phyloP scores from a whole-genome alignment of 371 early-diverging fungal species.

The Dinochytrium kinnereticum region DNA sequence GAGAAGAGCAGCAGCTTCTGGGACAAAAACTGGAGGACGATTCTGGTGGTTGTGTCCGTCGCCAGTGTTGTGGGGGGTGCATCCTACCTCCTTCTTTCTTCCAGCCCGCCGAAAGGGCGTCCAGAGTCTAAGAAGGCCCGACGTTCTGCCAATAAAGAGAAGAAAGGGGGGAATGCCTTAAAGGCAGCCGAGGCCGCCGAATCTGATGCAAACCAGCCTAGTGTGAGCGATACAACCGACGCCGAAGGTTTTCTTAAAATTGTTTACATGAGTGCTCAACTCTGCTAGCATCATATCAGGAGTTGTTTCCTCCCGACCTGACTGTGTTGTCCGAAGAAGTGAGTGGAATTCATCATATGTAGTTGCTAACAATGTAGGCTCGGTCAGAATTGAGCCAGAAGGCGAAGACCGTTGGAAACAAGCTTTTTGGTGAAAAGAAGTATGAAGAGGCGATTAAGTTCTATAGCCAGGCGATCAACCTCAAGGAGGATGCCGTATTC shows the following conservation, averaged over 20 bases:
- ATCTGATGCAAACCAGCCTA: background rate
- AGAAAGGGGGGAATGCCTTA: background rate
- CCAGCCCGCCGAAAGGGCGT: background rate
- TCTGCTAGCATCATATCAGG: background rate
- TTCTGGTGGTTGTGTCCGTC: background rate
- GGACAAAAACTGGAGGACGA: constrained; percentile 1
- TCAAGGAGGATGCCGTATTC: constrained; percentile 76
- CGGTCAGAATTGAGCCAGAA: constrained; percentile 15
- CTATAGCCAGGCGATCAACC: constrained; percentile 86
- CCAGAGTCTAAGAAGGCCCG: background rate
- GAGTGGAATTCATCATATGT: no score
- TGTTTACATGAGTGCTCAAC: no score
- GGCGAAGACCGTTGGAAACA: constrained; percentile 89
- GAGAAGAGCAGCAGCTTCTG: background rate
- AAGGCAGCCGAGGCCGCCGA: constrained; percentile 6
- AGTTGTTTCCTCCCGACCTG: background rate
- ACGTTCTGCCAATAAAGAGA: background rate
- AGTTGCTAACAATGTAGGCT: no score
- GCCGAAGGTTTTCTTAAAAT: background rate
- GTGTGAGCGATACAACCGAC: background rate
- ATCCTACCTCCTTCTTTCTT: background rate
- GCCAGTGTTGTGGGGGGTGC: constrained; percentile 1
- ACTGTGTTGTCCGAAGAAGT: background rate
- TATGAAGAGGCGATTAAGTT: constrained; percentile 84
- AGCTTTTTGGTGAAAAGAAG: constrained; percentile 78